Evolutionary conservation across 208 protist genomes (phyloP).

Genomic region (Trypanosoma lewisi): DNA sequence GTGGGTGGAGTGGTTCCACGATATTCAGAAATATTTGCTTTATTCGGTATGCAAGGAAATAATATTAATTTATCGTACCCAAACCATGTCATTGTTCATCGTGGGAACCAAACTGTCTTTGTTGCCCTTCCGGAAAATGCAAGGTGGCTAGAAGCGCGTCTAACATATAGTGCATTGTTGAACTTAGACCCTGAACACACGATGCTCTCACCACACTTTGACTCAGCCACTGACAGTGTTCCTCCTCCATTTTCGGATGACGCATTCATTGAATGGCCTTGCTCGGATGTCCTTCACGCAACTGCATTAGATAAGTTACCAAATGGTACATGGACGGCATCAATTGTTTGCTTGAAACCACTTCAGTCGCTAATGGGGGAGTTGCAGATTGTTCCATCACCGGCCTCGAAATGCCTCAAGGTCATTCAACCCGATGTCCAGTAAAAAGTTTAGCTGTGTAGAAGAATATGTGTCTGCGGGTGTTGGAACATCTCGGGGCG

Average conservation of each 20-base stretch:
- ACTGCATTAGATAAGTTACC: neutral
- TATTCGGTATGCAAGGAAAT: slow-evolving; percentile 19
- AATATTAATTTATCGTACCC: slow-evolving; percentile 25
- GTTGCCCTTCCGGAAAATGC: slow-evolving; percentile 16
- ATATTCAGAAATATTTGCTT: neutral
- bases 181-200: slow-evolving; percentile 4
- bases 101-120: slow-evolving; percentile 12
- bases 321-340: slow-evolving; percentile 5
- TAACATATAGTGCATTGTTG: slow-evolving; percentile 15
- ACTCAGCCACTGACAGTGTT: neutral
- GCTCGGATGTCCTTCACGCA: neutral
- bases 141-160: slow-evolving; percentile 23
- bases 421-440: neutral
- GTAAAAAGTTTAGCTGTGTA: neutral
- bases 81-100: slow-evolving; percentile 20
- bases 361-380: neutral
- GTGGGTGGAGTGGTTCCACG: neutral
- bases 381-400: neutral
- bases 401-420: slow-evolving; percentile 4
- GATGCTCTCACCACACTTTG: slow-evolving; percentile 4
- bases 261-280: slow-evolving; percentile 13
- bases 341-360: neutral
- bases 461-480: neutral
- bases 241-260: neutral
- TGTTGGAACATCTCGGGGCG: too few relatives aligned